A percentile compares a stretch with the other conserved stretches of the same genome.
These are phyloP conservation scores for Rhynchosporium secalis DNA, from an alignment of 2,329 filamentous ascomycete species.

Conservation along the genomic window DNA sequence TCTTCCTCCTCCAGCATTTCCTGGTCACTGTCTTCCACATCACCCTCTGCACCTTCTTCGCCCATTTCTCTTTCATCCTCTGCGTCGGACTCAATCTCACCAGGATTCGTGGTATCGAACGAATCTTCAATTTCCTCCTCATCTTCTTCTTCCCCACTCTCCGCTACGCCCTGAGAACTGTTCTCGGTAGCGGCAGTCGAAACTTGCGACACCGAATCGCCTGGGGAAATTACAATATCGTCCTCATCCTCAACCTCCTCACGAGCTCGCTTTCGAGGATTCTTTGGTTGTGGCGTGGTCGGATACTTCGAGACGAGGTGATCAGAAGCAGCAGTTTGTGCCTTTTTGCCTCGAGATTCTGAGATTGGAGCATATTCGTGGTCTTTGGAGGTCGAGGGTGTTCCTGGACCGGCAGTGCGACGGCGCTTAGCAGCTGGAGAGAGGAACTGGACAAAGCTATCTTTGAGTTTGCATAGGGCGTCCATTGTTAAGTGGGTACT, in stretches of 20 bases:
- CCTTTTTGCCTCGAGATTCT: conserved; percentile 28
- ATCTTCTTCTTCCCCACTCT: conserved; percentile 9
- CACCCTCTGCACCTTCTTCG: conserved; percentile 5
- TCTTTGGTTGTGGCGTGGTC: conserved; percentile 25
- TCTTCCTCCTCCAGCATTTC: conserved; percentile 13
- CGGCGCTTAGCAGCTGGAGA: conserved; percentile 38
- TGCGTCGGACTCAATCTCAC: conserved; percentile 10
- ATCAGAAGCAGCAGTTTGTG: conserved; percentile 17
- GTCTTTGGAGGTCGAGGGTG: conserved; percentile 24
- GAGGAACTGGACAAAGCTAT: conserved; percentile 35
- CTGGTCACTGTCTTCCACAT: conserved; percentile 18
- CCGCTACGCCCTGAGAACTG: conserved; percentile 8
- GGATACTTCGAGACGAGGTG: conserved; percentile 26
- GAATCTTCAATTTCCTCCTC: not conserved
- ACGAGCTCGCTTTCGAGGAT: conserved; percentile 34
- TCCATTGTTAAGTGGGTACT: conserved; percentile 28
- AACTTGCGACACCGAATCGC: conserved; percentile 30
- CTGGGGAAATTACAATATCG: conserved; percentile 25
- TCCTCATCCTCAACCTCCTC: conserved; percentile 31
- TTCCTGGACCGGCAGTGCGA: conserved; percentile 34
- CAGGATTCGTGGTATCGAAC: no score
- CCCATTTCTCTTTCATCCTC: conserved; percentile 18
- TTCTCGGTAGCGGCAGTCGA: conserved; percentile 2
- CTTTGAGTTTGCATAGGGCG: conserved; percentile 33
- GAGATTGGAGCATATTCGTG: conserved; percentile 24